phyloP scores from a whole-genome alignment of 345 rosid species.

The Erysimum cheiranthoides region DNA sequence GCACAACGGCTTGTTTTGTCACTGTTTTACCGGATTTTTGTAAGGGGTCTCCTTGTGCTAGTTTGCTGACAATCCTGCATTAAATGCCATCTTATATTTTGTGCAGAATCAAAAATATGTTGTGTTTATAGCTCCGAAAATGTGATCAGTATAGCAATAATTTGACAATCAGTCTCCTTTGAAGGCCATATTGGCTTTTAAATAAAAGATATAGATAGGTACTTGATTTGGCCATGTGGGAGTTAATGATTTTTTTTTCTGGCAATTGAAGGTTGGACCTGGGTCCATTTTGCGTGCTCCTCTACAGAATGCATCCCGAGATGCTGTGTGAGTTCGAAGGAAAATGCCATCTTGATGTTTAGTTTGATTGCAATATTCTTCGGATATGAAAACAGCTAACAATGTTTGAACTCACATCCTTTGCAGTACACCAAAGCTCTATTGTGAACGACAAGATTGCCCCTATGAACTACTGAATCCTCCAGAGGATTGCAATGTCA shows the following conservation, averaged over 20 bases:
- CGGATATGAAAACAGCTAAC: constrained; percentile 9
- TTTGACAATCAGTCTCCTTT: constrained; percentile 20
- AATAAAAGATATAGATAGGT: constrained; percentile 18
- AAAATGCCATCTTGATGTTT: constrained; percentile 28
- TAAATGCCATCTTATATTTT: constrained; percentile 17
- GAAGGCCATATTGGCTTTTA: constrained; percentile 17
- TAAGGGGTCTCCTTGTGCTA: constrained; percentile 50
- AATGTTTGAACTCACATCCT: constrained; percentile 32
- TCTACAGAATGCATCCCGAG: constrained; percentile 74
- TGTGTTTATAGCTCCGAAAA: constrained; percentile 27
- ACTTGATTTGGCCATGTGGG: constrained; percentile 23
- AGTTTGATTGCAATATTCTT: constrained; percentile 22
- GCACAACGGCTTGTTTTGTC: constrained; percentile 96
- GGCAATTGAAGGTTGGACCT: constrained; percentile 78
- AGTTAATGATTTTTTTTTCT: constrained; percentile 27
- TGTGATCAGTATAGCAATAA: constrained; percentile 21
- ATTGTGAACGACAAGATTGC: constrained; percentile 81
- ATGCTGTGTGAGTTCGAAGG: constrained; percentile 73
- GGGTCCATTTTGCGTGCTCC: constrained; percentile 95
- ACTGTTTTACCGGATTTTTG: constrained; percentile 89
- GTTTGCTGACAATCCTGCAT: constrained; percentile 32
- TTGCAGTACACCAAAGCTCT: constrained; percentile 82
- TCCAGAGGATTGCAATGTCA: constrained; percentile 99
- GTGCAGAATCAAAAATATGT: constrained; percentile 23
- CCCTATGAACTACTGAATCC: constrained; percentile 87